These are phyloP conservation scores for Rhodamnia argentea DNA, from an alignment of 345 rosid genomes.

Conservation along the genomic window DNA sequence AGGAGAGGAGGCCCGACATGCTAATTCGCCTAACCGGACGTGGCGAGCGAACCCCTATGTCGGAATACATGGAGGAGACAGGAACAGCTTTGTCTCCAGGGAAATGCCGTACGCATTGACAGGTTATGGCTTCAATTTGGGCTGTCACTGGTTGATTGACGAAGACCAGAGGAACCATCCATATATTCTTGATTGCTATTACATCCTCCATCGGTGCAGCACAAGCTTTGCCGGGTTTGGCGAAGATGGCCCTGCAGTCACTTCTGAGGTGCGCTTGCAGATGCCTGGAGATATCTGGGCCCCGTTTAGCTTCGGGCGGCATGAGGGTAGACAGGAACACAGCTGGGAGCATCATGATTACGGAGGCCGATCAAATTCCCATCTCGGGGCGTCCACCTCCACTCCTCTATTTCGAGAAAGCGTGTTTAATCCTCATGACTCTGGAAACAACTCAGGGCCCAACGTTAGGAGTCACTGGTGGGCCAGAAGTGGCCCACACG, in stretches of 20 bases:
- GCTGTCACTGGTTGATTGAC: constrained; percentile 60
- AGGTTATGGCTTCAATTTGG: constrained; percentile 26
- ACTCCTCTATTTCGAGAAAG: constrained; percentile 61
- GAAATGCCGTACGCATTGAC: constrained; percentile 30
- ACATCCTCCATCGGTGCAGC: constrained; percentile 39
- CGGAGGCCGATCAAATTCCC: constrained; percentile 27
- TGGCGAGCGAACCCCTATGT: constrained; percentile 37
- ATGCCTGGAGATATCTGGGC: constrained; percentile 33
- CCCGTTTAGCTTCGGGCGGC: constrained; percentile 23
- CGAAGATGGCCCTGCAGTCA: constrained; percentile 7
- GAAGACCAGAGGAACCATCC: constrained; percentile 66
- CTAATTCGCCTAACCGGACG: constrained; percentile 26
- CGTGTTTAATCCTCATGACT: constrained; percentile 43
- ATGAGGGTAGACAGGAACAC: constrained; percentile 23
- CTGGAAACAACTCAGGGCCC: constrained; percentile 11
- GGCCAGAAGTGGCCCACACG: constrained; percentile 39
- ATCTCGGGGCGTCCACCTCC: constrained; percentile 68
- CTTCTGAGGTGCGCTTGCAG: constrained; percentile 17
- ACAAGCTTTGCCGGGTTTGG: constrained; percentile 9
- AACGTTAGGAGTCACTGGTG: constrained; percentile 63
- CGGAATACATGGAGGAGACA: constrained; percentile 29
- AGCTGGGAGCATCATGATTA: constrained; percentile 8
- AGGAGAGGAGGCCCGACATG: constrained; percentile 31
- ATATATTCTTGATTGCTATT: constrained; percentile 89
- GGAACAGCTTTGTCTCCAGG: constrained; percentile 33